phyloP scores from a whole-genome alignment of 2,329 filamentous ascomycete genomes.

The Cordyceps tenuipes region DNA sequence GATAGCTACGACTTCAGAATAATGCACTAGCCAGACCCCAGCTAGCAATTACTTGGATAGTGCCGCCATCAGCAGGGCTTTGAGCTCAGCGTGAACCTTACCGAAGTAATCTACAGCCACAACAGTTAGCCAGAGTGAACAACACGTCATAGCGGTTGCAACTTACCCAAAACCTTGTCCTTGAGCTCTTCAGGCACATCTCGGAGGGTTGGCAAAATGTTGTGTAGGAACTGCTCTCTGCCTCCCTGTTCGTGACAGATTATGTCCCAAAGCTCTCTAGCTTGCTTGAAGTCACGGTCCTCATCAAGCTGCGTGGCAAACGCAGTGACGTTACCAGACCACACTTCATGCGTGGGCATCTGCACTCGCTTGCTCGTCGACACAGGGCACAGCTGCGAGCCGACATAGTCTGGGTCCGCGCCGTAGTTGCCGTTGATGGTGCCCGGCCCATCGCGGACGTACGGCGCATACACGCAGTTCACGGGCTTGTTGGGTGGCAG shows the following conservation, averaged over 20 bases:
- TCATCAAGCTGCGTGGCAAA: constrained; percentile 15
- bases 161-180: constrained; percentile 5
- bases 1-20: no score
- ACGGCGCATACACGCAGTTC: constrained; percentile 17
- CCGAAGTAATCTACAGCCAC: neutral
- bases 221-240: constrained; percentile 17
- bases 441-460: constrained; percentile 17
- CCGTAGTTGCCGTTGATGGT: constrained; percentile 21
- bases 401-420: constrained; percentile 20
- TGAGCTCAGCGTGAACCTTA: neutral
- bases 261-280: constrained; percentile 18
- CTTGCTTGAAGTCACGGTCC: constrained; percentile 17
- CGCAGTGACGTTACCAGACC: constrained; percentile 14
- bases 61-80: neutral
- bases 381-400: constrained; percentile 18
- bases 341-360: constrained; percentile 16
- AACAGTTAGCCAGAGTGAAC: no score
- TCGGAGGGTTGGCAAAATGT: constrained; percentile 15
- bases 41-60: no score
- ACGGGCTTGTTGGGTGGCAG: constrained; percentile 32
- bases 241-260: constrained; percentile 15
- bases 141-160: no score
- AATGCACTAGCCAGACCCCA: no score
- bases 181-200: constrained; percentile 15
- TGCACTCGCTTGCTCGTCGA: neutral